Evolutionary conservation across 2,329 filamentous ascomycete species (phyloP).

Genomic region (Monosporascus sp.): DNA sequence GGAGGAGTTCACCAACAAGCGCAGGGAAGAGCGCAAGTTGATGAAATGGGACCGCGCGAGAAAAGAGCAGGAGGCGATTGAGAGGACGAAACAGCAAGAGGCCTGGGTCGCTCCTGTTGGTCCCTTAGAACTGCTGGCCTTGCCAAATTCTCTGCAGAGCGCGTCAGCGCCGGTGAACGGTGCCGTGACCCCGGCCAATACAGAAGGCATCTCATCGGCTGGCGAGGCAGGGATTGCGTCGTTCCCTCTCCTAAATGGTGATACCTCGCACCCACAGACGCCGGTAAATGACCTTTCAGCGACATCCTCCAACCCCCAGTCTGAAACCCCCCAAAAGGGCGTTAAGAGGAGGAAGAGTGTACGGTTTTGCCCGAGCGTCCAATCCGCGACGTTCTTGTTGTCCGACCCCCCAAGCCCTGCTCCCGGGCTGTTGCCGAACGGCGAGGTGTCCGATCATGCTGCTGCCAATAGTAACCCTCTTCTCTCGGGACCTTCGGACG

Average conservation of each 20-base stretch:
- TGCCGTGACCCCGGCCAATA: constrained; percentile 1
- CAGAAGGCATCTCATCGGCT: background rate
- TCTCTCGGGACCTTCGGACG: constrained; percentile 7
- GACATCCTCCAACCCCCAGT: background rate
- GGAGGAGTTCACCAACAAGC: constrained; percentile 71
- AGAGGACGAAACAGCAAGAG: constrained; percentile 55
- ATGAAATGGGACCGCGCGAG: constrained; percentile 92
- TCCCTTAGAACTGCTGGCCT: constrained; percentile 42
- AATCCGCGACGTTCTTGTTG: constrained; percentile 56
- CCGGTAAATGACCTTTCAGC: constrained; percentile 1
- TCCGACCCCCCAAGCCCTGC: constrained; percentile 48
- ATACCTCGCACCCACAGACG: constrained; percentile 2
- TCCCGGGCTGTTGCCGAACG: constrained; percentile 21
- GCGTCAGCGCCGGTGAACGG: constrained; percentile 16
- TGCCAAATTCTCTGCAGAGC: constrained; percentile 53
- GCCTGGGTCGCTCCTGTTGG: constrained; percentile 40
- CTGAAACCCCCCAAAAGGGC: constrained; percentile 7
- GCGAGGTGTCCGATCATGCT: constrained; percentile 9
- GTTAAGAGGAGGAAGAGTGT: constrained; percentile 57
- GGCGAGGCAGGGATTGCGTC: background rate
- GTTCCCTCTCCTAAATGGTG: background rate
- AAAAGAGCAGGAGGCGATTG: constrained; percentile 77
- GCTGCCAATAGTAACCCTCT: constrained; percentile 9
- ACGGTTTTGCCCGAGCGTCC: constrained; percentile 63
- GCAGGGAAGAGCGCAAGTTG: constrained; percentile 74